Evolutionary conservation across 176 grass and related monocot genomes (phyloP), one percentile per base, ranked within the genome.

Genomic region (Musa schizocarpa): DNA sequence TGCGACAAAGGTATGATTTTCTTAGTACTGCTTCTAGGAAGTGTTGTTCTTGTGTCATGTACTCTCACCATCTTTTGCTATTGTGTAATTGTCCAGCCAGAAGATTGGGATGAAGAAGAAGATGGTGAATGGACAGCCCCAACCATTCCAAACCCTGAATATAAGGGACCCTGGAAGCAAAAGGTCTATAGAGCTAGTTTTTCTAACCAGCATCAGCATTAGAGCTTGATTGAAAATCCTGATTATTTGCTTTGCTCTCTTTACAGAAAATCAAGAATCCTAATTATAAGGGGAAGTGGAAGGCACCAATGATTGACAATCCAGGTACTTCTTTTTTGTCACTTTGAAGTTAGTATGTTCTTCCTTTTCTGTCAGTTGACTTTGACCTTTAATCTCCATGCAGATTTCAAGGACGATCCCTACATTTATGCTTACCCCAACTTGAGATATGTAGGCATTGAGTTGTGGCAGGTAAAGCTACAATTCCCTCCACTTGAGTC

Each of bases 211-310:
- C 27, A 53, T 27, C 20, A 58, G 20, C 29, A 17, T 52, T 72
- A 19, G 43, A 76, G 52, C 24, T 62, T 59, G 0, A 3, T 43
- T 13, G 50, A 7, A 23, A 27, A 69, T 1, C 78, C 62, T 80
- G 84, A 68, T 64, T 25, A 75, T 56, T 3, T 68, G 9, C 65
- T 43, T 54, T 55, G 54, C 76, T 50, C 25, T 63, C 71, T 70
- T 77, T 13, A 48, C 48, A 89, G 87, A 89, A 83, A 89, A 85
- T 89, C 1, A 93, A 87, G 87, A 93, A 93, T 69, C 87, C 90
- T 0, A 51, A 83, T 26, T 92, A 79, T 77, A 79, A 89, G 79
- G 90, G 87, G 2, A 92, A 89, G 64, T 89, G 90, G 90, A 89
- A 84, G 79, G 81, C 86, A 43, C 87, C 90, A 63, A 66, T 92